These are phyloP conservation scores for Diaporthe vaccinii DNA, from an alignment of 2,329 filamentous ascomycete genomes.

Conservation along the genomic window DNA sequence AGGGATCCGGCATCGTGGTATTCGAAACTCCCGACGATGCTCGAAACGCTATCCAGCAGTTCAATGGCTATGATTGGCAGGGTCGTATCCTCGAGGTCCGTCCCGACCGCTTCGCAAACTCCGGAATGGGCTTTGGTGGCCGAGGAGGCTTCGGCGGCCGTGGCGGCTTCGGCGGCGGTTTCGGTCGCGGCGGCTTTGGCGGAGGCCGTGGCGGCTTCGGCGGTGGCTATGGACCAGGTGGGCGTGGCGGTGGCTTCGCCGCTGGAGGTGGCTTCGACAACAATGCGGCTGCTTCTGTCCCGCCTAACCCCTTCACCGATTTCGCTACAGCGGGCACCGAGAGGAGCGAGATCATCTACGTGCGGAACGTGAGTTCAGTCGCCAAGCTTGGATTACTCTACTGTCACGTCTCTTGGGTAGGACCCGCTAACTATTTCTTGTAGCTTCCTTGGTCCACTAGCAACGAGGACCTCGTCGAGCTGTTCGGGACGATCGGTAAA, in stretches of 20 bases:
- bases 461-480: constrained; percentile 95
- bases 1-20: constrained; percentile 96
- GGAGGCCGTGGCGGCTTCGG: constrained; percentile 60
- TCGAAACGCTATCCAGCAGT: constrained; percentile 94
- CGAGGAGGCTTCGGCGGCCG: constrained; percentile 71
- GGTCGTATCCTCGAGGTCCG: constrained; percentile 93
- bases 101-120: constrained; percentile 90
- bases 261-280: constrained; percentile 65
- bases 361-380: constrained; percentile 84
- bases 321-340: constrained; percentile 90
- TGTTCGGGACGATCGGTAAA: constrained; percentile 98
- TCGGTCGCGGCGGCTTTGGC: constrained; percentile 62
- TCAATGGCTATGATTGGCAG: constrained; percentile 99
- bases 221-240: constrained; percentile 56
- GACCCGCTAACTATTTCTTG: constrained; percentile 44
- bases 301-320: constrained; percentile 94
- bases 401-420: background rate
- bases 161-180: constrained; percentile 71
- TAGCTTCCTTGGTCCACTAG: constrained; percentile 98
- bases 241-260: constrained; percentile 56
- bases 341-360: constrained; percentile 87
- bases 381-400: background rate
- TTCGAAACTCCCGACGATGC: constrained; percentile 96
- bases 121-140: constrained; percentile 65
- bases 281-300: constrained; percentile 63